Conservation (phyloP, 768 basidiomycete species). For the Podaxis pistillaris region DNA sequence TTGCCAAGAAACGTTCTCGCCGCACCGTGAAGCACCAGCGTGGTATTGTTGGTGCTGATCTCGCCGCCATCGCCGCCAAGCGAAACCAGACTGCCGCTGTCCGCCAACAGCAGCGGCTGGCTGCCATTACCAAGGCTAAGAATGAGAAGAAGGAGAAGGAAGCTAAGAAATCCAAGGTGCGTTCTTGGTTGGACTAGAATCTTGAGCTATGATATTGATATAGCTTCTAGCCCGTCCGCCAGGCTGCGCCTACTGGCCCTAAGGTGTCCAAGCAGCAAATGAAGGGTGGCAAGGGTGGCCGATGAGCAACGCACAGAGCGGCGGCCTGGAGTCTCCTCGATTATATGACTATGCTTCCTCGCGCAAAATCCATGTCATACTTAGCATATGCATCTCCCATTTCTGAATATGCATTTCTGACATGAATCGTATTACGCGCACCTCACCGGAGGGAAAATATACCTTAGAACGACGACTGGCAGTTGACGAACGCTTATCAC, state of each 20-base stretch:
- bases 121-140: conserved; percentile 93
- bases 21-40: conserved; percentile 97
- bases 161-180: conserved; percentile 82
- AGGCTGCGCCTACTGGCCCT: conserved; percentile 57
- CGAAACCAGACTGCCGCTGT: conserved; percentile 89
- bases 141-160: conserved; percentile 97
- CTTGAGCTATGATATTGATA: conserved; percentile 8
- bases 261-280: conserved; percentile 95
- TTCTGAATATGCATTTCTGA: not conserved
- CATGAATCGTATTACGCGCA: not conserved
- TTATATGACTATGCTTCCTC: conserved; percentile 25
- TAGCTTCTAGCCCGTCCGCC: conserved; percentile 50
- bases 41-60: conserved; percentile 96
- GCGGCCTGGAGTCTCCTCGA: not conserved
- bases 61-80: conserved; percentile 86
- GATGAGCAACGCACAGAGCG: conserved; percentile 39
- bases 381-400: conserved; percentile 20
- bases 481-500: not conserved
- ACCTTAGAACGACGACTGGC: not conserved
- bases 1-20: conserved; percentile 97
- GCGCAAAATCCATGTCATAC: conserved; percentile 24
- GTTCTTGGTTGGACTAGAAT: conserved; percentile 19
- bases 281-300: conserved; percentile 85
- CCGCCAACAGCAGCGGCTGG: conserved; percentile 74
- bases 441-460: not conserved